Evolutionary conservation across 2,329 filamentous ascomycete species (phyloP), one percentile per base, ranked within the genome.

Genomic region (Hyphodiscus sp.): DNA sequence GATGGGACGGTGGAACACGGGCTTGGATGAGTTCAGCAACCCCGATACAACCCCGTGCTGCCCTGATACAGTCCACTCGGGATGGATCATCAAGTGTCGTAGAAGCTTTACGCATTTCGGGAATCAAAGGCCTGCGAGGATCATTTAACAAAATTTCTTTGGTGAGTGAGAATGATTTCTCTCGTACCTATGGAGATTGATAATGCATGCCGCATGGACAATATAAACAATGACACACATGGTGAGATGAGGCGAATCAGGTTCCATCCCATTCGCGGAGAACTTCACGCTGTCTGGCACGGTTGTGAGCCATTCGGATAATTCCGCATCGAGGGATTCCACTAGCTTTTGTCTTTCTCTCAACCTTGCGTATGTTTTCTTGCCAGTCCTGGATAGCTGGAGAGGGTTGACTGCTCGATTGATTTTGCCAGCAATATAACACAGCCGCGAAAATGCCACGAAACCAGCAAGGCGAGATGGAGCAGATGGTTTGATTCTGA

Each of bases 151-250:
- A 33, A 33, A 8, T 33, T 33, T 33, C 29, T 7, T 8, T 8
- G 29, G 13, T 7, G 29, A 33, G 13, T 33, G 29, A 33, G 7
- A 7, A 13, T 8, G 29, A 13, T 33, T 33, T 33, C n/a, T n/a
- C n/a, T n/a, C n/a, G 29, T 33, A 33, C 29, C 13, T 8, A 33
- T 33, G 29, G 29, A 33, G 29, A 33, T 33, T 33, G 7, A 33
- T 33, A 33, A 33, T 13, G 29, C 29, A 33, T 7, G 29, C 29
- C 29, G 13, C 29, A 33, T 33, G 29, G 13, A 33, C 29, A 33
- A 44, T 64, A 47, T 66, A 67, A 18, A 63, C 56, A 15, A 67
- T 64, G 2, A 65, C 63, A 51, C 65, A 62, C 62, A 66, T 65
- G 16, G 62, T 59, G 23, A 66, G 55, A n/a, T 61, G 53, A 7